phyloP scores from a whole-genome alignment of 345 rosid genomes.

The Sapria himalayana region DNA sequence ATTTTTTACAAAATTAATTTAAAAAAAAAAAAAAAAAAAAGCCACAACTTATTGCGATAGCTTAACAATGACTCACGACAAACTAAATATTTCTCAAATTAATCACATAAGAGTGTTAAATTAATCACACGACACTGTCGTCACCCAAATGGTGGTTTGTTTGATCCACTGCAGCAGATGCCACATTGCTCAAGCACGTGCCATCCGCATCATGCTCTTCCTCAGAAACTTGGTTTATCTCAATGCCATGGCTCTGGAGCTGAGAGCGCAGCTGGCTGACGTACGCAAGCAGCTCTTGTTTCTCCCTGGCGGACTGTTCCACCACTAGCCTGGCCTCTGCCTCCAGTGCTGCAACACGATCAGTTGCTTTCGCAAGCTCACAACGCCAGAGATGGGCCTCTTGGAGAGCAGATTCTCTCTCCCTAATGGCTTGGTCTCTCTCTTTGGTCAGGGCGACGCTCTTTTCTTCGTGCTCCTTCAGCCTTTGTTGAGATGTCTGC shows the following conservation, averaged over 20 bases:
- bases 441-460: slow-evolving; percentile 31
- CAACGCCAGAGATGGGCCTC: slow-evolving; percentile 96
- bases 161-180: slow-evolving; percentile 41
- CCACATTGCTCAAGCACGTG: slow-evolving; percentile 61
- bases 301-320: slow-evolving; percentile 66
- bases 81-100: no score
- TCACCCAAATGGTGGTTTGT: slow-evolving; percentile 31
- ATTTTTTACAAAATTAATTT: no score
- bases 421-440: slow-evolving; percentile 53
- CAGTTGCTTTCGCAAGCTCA: slow-evolving; percentile 93
- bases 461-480: slow-evolving; percentile 61
- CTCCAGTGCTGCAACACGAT: slow-evolving; percentile 70
- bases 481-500: slow-evolving; percentile 30
- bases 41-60: no score
- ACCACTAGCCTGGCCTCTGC: slow-evolving; percentile 83
- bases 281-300: slow-evolving; percentile 80
- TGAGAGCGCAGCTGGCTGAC: slow-evolving; percentile 62
- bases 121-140: no score
- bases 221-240: slow-evolving; percentile 58
- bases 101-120: no score
- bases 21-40: no score
- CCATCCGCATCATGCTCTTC: slow-evolving; percentile 72
- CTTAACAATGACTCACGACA: no score
- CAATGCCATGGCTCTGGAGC: slow-evolving; percentile 63
- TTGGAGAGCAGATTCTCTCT: slow-evolving; percentile 67